phyloP scores from a whole-genome alignment of 176 grass and related monocot species.

The Oryza longistaminata region DNA sequence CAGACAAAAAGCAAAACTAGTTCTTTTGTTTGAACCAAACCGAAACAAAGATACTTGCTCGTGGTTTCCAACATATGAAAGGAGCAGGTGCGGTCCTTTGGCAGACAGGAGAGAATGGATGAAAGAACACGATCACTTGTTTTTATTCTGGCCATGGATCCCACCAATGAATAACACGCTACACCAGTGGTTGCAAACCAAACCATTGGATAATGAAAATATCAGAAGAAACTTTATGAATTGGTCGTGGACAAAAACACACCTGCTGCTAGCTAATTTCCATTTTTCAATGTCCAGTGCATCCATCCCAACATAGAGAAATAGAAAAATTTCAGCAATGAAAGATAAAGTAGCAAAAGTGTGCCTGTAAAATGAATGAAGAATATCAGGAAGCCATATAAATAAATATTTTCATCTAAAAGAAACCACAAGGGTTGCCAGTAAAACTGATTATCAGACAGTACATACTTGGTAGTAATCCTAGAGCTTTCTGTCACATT shows the following conservation, averaged over 20 bases:
- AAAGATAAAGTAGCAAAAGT: constrained; percentile 93
- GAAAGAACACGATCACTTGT: neutral
- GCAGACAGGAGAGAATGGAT: neutral
- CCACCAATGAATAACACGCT: too few species aligned
- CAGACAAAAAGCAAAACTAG: neutral
- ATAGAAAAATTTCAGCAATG: constrained; percentile 91
- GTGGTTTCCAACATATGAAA: neutral
- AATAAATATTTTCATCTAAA: neutral
- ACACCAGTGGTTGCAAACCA: too few species aligned
- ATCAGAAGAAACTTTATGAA: constrained; percentile 6
- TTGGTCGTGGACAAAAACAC: constrained; percentile 31
- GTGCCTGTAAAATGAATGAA: constrained; percentile 58
- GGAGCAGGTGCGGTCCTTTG: neutral
- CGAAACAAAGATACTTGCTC: neutral
- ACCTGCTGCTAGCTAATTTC: constrained; percentile 87
- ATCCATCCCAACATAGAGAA: constrained; percentile 99
- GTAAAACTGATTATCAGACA: neutral
- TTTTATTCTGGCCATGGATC: neutral
- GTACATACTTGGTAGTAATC: constrained; percentile 84
- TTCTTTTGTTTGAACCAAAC: neutral
- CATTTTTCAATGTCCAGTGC: constrained; percentile 99
- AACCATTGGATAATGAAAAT: neutral
- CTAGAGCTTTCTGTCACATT: constrained; percentile 98
- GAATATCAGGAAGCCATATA: constrained; percentile 31
- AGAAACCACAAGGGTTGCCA: neutral